Evolutionary conservation across 2,329 filamentous ascomycete genomes (phyloP).

Genomic region (Byssochlamys sp.): DNA sequence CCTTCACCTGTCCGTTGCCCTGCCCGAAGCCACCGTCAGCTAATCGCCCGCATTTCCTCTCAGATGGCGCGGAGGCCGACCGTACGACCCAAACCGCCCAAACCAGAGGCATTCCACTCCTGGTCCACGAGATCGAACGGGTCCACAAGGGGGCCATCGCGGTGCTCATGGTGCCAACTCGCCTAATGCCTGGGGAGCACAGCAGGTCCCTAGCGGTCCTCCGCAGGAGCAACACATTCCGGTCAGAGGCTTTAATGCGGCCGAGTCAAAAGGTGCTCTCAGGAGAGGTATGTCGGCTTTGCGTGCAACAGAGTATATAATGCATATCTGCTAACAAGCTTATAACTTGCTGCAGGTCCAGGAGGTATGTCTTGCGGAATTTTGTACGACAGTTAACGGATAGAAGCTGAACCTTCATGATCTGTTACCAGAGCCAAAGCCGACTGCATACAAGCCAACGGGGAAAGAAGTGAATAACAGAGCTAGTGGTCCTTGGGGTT

Average conservation of each 20-base stretch:
- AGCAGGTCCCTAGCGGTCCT: slow-evolving; percentile 10
- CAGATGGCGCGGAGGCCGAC: slow-evolving; percentile 33
- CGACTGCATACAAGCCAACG: slow-evolving; percentile 29
- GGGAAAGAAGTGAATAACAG: slow-evolving; percentile 28
- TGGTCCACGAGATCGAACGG: slow-evolving; percentile 18
- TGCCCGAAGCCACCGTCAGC: background rate
- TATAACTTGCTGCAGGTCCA: slow-evolving; percentile 13
- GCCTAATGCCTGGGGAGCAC: slow-evolving; percentile 19
- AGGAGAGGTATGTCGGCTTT: slow-evolving; percentile 24
- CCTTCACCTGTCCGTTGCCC: slow-evolving; percentile 1
- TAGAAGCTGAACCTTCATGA: background rate
- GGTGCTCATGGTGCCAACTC: slow-evolving; percentile 19
- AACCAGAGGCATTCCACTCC: slow-evolving; percentile 26
- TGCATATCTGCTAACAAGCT: background rate
- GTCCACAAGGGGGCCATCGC: slow-evolving; percentile 23
- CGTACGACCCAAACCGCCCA: slow-evolving; percentile 27
- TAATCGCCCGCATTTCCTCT: slow-evolving; percentile 1
- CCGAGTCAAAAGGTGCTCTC: slow-evolving; percentile 32
- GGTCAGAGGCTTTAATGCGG: slow-evolving; percentile 36
- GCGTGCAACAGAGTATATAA: background rate
- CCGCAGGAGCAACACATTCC: slow-evolving; percentile 32
- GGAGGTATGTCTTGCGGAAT: slow-evolving; percentile 16
- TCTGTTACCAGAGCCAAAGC: slow-evolving; percentile 20
- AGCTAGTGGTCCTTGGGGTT: slow-evolving; percentile 33
- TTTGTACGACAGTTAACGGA: background rate